These are phyloP conservation scores for Talaromyces islandicus DNA, from an alignment of 2,329 filamentous ascomycete genomes.

Conservation along the genomic window DNA sequence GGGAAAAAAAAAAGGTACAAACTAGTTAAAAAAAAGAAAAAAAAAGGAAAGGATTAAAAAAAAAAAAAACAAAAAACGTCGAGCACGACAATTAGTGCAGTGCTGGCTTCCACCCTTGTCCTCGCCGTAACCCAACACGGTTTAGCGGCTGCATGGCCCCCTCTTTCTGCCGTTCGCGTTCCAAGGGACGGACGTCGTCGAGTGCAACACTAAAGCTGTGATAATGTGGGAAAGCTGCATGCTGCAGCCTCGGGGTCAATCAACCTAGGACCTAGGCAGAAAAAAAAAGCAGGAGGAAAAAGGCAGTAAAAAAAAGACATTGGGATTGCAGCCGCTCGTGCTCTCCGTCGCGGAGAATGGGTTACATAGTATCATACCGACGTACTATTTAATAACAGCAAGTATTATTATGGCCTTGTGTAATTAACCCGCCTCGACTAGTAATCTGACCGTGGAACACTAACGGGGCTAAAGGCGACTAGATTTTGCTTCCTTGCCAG, in stretches of 20 bases:
- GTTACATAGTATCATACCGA: no score
- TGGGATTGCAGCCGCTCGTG: neutral
- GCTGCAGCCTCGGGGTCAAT: neutral
- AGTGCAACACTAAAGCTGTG: neutral
- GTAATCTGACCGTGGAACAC: neutral
- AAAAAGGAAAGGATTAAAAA: no score
- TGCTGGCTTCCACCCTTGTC: neutral
- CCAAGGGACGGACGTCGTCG: neutral
- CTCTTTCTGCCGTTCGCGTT: neutral
- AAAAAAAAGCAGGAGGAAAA: no score
- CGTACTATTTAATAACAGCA: neutral
- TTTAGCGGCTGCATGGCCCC: neutral
- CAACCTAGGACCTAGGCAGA: neutral
- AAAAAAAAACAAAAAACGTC: neutral
- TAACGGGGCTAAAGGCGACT: neutral
- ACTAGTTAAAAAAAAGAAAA: neutral
- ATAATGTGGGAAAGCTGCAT: neutral
- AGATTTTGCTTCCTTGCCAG: neutral
- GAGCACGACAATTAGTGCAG: neutral
- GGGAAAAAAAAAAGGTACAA: no score
- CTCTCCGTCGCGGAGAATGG: no score
- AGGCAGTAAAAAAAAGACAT: neutral
- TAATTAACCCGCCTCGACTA: neutral
- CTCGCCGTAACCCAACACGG: neutral
- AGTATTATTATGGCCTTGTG: neutral